Evolutionary conservation across 495 filamentous ascomycete genomes (phyloP).

Genomic region (Podospora appendiculata): DNA sequence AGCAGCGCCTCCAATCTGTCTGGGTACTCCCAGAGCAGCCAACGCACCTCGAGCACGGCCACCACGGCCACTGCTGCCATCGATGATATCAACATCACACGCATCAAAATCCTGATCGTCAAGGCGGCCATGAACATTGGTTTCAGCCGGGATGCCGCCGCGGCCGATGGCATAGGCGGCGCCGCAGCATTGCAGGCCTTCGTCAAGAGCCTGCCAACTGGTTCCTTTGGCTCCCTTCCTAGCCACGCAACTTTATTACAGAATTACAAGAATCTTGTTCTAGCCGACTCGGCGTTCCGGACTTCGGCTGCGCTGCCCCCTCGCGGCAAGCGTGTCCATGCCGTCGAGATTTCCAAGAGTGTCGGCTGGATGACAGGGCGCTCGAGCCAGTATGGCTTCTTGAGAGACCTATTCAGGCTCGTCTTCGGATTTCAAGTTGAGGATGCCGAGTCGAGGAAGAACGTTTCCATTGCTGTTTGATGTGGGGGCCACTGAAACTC

Average conservation of each 20-base stretch:
- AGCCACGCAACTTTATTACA: slow-evolving; percentile 66
- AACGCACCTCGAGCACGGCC: slow-evolving; percentile 65
- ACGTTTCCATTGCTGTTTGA: slow-evolving; percentile 39
- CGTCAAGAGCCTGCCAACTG: slow-evolving; percentile 65
- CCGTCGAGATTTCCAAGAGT: slow-evolving; percentile 65
- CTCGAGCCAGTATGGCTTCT: slow-evolving; percentile 54
- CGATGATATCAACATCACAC: slow-evolving; percentile 66
- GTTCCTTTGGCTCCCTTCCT: slow-evolving; percentile 64
- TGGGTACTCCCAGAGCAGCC: slow-evolving; percentile 62
- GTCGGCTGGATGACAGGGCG: slow-evolving; percentile 59
- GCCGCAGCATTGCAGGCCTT: slow-evolving; percentile 54
- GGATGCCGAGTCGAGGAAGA: slow-evolving; percentile 54
- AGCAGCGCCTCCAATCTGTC: slow-evolving; percentile 68
- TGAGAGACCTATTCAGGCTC: slow-evolving; percentile 72
- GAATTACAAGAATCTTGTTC: slow-evolving; percentile 68
- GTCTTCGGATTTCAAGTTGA: slow-evolving; percentile 79
- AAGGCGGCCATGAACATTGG: slow-evolving; percentile 78
- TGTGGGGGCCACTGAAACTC: no score
- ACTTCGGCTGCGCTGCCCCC: slow-evolving; percentile 43
- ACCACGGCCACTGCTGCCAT: slow-evolving; percentile 50
- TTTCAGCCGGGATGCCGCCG: slow-evolving; percentile 45
- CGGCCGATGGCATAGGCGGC: slow-evolving; percentile 23
- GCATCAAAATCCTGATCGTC: slow-evolving; percentile 65
- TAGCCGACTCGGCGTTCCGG: slow-evolving; percentile 59
- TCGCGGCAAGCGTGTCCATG: slow-evolving; percentile 51